Evolutionary conservation across 805 yeast species (phyloP).

Genomic region (Zygoascus tannicola): DNA sequence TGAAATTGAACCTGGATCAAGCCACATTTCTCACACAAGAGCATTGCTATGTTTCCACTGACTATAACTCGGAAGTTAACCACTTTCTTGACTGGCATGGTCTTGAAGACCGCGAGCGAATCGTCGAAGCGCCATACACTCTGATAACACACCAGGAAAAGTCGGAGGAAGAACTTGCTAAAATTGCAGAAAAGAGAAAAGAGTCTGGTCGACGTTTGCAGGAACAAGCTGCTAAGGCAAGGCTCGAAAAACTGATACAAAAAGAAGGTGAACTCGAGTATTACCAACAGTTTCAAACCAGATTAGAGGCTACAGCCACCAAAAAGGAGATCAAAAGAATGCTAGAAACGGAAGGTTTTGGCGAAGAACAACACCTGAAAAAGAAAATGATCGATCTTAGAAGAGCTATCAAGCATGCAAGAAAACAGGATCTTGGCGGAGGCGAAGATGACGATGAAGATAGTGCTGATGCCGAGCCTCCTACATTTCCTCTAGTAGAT

Average conservation of each 20-base stretch:
- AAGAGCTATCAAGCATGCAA: slow-evolving; percentile 56
- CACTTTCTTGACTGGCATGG: slow-evolving; percentile 49
- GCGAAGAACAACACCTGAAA: slow-evolving; percentile 59
- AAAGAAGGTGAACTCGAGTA: slow-evolving; percentile 74
- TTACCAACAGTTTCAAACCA: slow-evolving; percentile 48
- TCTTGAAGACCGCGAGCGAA: slow-evolving; percentile 60
- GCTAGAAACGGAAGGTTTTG: slow-evolving; percentile 66
- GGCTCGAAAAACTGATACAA: slow-evolving; percentile 70
- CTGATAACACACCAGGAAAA: slow-evolving; percentile 55
- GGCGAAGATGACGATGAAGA: slow-evolving; percentile 41
- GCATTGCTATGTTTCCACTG: slow-evolving; percentile 64
- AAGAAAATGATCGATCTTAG: slow-evolving; percentile 59
- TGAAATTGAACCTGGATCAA: slow-evolving; percentile 55
- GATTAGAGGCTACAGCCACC: slow-evolving; percentile 28
- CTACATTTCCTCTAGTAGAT: slow-evolving; percentile 65
- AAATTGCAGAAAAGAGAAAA: slow-evolving; percentile 67
- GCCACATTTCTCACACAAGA: slow-evolving; percentile 60
- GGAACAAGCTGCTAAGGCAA: slow-evolving; percentile 80
- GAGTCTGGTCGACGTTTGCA: slow-evolving; percentile 85
- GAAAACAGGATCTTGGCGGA: slow-evolving; percentile 55
- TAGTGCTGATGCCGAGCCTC: slow-evolving; percentile 40
- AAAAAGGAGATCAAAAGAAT: slow-evolving; percentile 47
- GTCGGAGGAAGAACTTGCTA: slow-evolving; percentile 69
- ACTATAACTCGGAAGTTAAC: slow-evolving; percentile 57
- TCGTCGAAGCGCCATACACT: slow-evolving; percentile 73